These are phyloP conservation scores for Pelagophyceae sp. DNA, from an alignment of 352 stramenopile genomes.

Conservation along the genomic window DNA sequence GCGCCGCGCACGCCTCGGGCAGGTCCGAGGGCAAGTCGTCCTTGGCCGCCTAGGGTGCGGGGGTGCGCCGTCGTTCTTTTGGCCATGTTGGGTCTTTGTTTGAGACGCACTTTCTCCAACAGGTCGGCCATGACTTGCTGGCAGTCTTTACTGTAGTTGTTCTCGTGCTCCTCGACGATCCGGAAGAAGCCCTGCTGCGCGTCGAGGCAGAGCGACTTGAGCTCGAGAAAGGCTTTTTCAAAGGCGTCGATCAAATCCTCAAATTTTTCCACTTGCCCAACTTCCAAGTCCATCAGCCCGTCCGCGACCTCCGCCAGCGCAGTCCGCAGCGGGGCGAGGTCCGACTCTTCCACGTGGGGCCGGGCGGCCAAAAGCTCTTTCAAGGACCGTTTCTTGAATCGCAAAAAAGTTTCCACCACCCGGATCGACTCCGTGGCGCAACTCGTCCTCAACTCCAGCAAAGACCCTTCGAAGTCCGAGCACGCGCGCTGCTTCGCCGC, in stretches of 20 bases:
- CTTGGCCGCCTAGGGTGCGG: constrained; percentile 32
- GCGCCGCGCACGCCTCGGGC: constrained; percentile 34
- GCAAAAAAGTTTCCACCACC: constrained; percentile 63
- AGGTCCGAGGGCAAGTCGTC: constrained; percentile 40
- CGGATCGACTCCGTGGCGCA: constrained; percentile 52
- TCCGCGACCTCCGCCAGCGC: constrained; percentile 43
- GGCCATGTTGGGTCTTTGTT: too few relatives aligned
- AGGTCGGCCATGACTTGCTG: constrained; percentile 37
- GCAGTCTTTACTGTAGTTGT: constrained; percentile 22
- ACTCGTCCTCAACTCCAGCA: constrained; percentile 31
- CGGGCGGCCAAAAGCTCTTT: constrained; percentile 25
- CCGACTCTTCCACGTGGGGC: not conserved
- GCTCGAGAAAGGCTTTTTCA: constrained; percentile 63
- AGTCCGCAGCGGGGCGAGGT: constrained; percentile 22
- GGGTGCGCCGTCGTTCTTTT: too few relatives aligned
- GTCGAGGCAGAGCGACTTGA: constrained; percentile 73
- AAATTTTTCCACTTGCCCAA: constrained; percentile 57
- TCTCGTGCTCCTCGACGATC: constrained; percentile 51
- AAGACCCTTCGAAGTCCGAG: constrained; percentile 44
- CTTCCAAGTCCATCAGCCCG: constrained; percentile 43
- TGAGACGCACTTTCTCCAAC: too few relatives aligned
- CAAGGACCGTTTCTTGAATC: constrained; percentile 56
- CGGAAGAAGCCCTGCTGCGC: constrained; percentile 76
- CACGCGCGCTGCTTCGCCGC: constrained; percentile 54
- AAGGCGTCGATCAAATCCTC: constrained; percentile 58